Conservation (phyloP, 2,329 filamentous ascomycete species). For the Gnomoniopsis sp. region DNA sequence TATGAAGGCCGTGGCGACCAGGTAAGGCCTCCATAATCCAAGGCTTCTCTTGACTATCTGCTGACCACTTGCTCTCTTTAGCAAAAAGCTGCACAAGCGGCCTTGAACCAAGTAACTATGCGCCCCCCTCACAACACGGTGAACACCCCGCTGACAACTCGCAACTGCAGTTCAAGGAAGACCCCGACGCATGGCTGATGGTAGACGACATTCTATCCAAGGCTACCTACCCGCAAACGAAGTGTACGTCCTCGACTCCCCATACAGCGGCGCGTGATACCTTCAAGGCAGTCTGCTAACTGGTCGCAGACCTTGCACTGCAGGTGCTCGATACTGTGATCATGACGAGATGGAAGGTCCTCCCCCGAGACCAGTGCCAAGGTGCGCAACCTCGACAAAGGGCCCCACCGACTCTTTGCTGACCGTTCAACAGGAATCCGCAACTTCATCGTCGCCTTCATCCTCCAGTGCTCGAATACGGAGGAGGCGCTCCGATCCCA, state of each 20-base stretch:
- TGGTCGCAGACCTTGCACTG: constrained; percentile 71
- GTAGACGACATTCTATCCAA: constrained; percentile 96
- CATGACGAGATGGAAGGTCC: constrained; percentile 97
- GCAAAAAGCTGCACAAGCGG: constrained; percentile 95
- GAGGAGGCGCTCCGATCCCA: constrained; percentile 84
- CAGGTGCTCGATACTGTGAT: constrained; percentile 98
- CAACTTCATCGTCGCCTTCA: constrained; percentile 98
- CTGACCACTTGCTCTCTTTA: constrained; percentile 47
- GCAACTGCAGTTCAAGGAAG: constrained; percentile 83
- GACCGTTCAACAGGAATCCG: constrained; percentile 69
- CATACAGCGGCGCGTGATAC: constrained; percentile 7
- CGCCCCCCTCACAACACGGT: constrained; percentile 24
- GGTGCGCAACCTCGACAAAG: constrained; percentile 47
- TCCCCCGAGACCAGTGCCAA: constrained; percentile 93
- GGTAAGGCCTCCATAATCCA: constrained; percentile 51
- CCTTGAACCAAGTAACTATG: constrained; percentile 76
- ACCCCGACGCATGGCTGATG: constrained; percentile 94
- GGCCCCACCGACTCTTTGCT: constrained; percentile 9
- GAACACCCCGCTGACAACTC: constrained; percentile 25
- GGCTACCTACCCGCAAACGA: constrained; percentile 90
- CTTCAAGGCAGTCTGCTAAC: constrained; percentile 4
- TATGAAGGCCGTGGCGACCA: constrained; percentile 95
- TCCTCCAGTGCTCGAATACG: constrained; percentile 86
- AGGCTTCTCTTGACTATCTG: constrained; percentile 18
- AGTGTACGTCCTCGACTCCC: constrained; percentile 62